A percentile compares a stretch with the other conserved stretches of the same genome.
These are phyloP conservation scores for Tulasnella sp. DNA, from an alignment of 768 basidiomycete species.

Conservation along the genomic window DNA sequence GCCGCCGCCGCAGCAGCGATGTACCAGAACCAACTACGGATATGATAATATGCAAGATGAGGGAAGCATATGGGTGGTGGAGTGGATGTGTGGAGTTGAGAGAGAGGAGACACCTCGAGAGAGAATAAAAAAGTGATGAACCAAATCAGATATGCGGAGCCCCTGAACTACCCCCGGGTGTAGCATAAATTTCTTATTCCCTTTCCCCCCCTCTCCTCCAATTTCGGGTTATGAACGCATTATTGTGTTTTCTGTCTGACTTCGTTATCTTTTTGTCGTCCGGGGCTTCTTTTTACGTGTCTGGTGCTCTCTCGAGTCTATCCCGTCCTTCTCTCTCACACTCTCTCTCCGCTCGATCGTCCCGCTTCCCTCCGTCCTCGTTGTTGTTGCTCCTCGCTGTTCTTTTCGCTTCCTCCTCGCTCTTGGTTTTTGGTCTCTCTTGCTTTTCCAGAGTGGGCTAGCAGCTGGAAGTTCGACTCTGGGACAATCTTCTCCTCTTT, in stretches of 20 bases:
- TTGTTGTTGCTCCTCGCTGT: background rate
- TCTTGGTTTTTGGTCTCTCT: too few relatives aligned
- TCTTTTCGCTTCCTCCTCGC: too few relatives aligned
- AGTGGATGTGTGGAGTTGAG: background rate
- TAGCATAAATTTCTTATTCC: background rate
- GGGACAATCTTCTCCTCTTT: background rate
- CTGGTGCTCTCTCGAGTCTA: background rate
- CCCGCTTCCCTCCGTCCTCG: background rate
- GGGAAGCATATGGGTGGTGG: background rate
- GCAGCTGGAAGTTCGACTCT: background rate
- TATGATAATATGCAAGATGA: background rate
- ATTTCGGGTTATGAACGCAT: background rate
- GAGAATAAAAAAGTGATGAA: background rate
- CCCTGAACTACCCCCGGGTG: background rate
- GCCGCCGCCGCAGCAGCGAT: slow-evolving; percentile 32
- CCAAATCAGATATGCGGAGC: background rate
- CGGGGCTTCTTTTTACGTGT: slow-evolving; percentile 1
- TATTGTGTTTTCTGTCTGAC: slow-evolving; percentile 7
- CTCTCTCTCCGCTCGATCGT: background rate
- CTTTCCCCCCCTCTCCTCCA: background rate
- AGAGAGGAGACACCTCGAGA: background rate
- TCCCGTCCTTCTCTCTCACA: background rate
- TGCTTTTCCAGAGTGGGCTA: background rate
- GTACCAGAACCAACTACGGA: background rate
- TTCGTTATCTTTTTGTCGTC: background rate